Base-by-base conservation (phyloP, 1,139 yeast genomes). In the Hyphopichia khmerensis region DNA sequence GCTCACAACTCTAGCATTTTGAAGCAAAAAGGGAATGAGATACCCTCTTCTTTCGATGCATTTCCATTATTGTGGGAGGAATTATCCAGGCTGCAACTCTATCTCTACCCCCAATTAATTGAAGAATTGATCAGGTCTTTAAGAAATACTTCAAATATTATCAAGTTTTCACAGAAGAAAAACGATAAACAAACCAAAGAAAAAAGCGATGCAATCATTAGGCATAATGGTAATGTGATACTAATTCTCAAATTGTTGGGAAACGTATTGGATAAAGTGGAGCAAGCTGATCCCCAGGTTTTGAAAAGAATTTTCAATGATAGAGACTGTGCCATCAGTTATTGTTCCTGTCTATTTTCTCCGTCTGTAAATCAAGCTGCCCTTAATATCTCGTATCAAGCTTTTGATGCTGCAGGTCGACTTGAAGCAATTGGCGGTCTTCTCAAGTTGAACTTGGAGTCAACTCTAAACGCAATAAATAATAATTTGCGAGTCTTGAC, bases 271-370 rank as follows among this genome's bases (percentile, higher is more conserved):
- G 74, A 67, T 17, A 67, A 66, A 36, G 48, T 71, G 11, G 59
- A 71, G 36, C 53, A 70, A 43, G 58, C 77, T 36, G 80, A 79
- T 26, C 69, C 80, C 0, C 48, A 59, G 2, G 64, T 67, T 18
- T 64, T 85, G 38, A 68, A 72, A 36, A 53, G 56, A 8, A 53
- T 67, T 2, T 56, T 69, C 23, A 43, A 47, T 2, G 51, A 57
- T 34, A 39, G 45, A 1, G 49, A 51, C 1, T 57, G 64, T n/a
- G 60, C 82, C 41, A 56, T 59, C 24, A 85, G 90, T 0, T 72
- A 82, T 43, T 86, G 91, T 90, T 75, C 87, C 0, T 81, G 87
- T 55, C 65, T 85, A 1, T 78, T 85, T 43, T 77, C 86, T 1
- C 80, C 87, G 0, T 65, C 71, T 40, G 60, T 81, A 3, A 81